These are phyloP conservation scores for Aspergillus felis DNA, from an alignment of 2,329 filamentous ascomycete genomes.

Conservation along the genomic window DNA sequence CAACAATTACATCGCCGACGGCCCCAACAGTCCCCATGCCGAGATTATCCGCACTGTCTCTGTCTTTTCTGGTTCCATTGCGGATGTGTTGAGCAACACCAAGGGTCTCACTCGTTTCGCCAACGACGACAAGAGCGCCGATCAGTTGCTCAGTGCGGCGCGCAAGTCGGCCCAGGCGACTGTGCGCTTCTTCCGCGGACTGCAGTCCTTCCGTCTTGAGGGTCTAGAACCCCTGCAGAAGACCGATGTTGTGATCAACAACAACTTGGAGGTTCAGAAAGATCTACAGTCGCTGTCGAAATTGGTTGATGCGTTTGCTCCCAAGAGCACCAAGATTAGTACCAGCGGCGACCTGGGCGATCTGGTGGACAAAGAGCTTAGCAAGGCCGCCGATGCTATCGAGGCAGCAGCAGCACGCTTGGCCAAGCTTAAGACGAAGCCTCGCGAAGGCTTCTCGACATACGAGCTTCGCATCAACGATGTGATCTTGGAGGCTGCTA, in stretches of 20 bases:
- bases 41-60: constrained; percentile 93
- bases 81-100: constrained; percentile 92
- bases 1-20: constrained; percentile 97
- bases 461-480: constrained; percentile 97
- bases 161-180: constrained; percentile 81
- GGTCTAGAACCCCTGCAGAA: constrained; percentile 87
- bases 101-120: constrained; percentile 92
- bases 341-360: constrained; percentile 84
- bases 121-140: constrained; percentile 90
- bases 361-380: constrained; percentile 85
- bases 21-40: constrained; percentile 81
- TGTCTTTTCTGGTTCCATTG: constrained; percentile 82
- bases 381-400: constrained; percentile 91
- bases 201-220: constrained; percentile 91
- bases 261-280: constrained; percentile 93
- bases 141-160: constrained; percentile 76
- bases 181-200: constrained; percentile 88
- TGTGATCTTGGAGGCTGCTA: constrained; percentile 86
- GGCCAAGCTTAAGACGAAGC: constrained; percentile 90
- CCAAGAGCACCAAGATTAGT: constrained; percentile 76
- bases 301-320: constrained; percentile 85
- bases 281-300: constrained; percentile 92
- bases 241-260: constrained; percentile 95
- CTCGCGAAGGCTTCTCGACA: constrained; percentile 89
- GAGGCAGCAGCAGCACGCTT: constrained; percentile 85